Evolutionary conservation across 192 early-diverging fungal genomes (phyloP), one percentile per base, ranked within the genome.

Genomic region (Coemansia sp.): DNA sequence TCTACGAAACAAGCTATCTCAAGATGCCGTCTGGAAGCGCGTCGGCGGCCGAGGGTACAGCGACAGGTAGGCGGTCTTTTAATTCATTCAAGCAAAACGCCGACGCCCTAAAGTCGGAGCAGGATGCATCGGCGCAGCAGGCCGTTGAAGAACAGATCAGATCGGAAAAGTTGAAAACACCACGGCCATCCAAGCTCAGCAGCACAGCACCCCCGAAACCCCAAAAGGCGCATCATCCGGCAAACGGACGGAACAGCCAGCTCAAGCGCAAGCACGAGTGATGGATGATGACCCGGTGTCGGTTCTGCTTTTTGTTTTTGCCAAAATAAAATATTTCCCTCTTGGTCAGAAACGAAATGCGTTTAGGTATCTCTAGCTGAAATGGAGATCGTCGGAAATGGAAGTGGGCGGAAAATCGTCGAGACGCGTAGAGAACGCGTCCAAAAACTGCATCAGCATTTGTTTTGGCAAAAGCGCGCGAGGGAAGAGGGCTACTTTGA

Each of bases 1-100:
- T 70, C 15, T 79, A 79, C 42, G 76, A 73, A 57, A 34, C 76
- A 25, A 79, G 76, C 57, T 73, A 73, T 33, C 67, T 79, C 4
- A 68, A 70, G 36, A 73, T 79, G 76, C 70, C 66, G 13, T 41
- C 40, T 25, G 70, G 44, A 44, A 59, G 57, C 47, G 47, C 58
- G 0, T 42, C 56, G 1, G 65, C 50, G 14, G 22, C 41, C 22
- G 22, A 41, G 6, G 61, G 61, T 23, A 34, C 60, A 23, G 38
- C 42, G 15, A 28, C 9, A 1, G 60, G 53, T 3, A 65, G 76
- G 15, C 57, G 70, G 45, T 72, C 76, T 37, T 79, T 79, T 60
- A 69, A 64, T 29, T 52, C 66, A 25, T 79, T 79, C 57, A 79
- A 73, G 33, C 57, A 62, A 34, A 37, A 60, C 25, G 67, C 56